Evolutionary conservation across 306 rosid genomes (phyloP).

Genomic region (Datisca glomerata): DNA sequence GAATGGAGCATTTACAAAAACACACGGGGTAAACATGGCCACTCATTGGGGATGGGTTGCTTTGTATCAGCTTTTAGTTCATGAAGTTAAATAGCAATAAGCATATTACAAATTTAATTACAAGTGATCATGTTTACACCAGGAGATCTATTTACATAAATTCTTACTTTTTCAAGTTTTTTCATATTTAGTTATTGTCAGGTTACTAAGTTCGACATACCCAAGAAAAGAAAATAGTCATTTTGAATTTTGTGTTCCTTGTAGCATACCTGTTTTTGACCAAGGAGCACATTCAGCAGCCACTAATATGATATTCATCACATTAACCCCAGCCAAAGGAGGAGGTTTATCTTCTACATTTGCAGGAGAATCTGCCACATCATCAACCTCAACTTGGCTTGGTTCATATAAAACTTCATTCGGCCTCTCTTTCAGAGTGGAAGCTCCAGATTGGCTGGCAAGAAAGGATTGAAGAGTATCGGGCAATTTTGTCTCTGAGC

Average conservation of each 20-base stretch:
- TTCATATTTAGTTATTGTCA: too few relatives aligned
- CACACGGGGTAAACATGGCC: constrained; percentile 2
- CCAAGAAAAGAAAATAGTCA: constrained; percentile 1
- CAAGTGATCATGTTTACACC: too few relatives aligned
- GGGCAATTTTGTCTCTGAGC: background rate
- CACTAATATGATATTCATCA: constrained; percentile 73
- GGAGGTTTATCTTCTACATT: constrained; percentile 31
- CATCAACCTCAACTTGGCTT: constrained; percentile 8
- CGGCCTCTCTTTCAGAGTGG: background rate
- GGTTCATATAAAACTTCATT: background rate
- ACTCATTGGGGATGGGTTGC: too few relatives aligned
- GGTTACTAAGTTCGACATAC: too few relatives aligned
- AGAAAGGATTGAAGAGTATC: constrained; percentile 5
- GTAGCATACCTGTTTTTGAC: constrained; percentile 89
- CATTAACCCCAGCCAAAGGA: constrained; percentile 84
- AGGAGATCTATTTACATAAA: too few relatives aligned
- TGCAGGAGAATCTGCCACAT: constrained; percentile 14
- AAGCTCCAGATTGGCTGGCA: background rate
- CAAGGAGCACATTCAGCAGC: constrained; percentile 95
- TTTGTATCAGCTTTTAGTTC: background rate
- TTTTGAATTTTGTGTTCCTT: too few relatives aligned
- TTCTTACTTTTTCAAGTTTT: too few relatives aligned
- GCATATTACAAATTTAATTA: too few relatives aligned
- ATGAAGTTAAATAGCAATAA: background rate
- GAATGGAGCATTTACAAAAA: constrained; percentile 3